Base-by-base conservation (phyloP, 768 basidiomycete species). In the Amanita brunnescens region DNA sequence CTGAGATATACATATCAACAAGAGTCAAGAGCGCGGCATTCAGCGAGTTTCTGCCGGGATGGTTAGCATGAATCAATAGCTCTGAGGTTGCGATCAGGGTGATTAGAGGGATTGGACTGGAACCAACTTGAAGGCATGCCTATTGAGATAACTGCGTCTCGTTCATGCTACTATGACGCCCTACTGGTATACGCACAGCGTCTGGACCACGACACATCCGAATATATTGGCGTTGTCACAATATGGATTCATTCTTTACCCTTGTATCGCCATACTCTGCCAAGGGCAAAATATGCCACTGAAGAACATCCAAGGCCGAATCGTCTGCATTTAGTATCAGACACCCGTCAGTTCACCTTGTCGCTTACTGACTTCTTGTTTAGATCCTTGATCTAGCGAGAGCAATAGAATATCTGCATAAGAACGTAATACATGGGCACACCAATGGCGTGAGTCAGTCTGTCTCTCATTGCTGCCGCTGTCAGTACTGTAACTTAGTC, bases 181-280 rank as follows among this genome's bases (percentile, higher is more conserved):
- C n/a, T 30, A 18, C 29, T 50, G 26, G 54, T 23, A 10, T 24
- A 9, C 44, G 24, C 38, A 30, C 50, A 81, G 81, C 76, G 79
- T 23, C 68, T 83, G 39, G 74, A 78, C 72, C 66, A 71, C 0
- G 81, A 75, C 69, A 39, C 81, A 83, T 53, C 67, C 67, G 39
- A 80, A 83, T 52, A 68, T 83, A 41, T 73, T 73, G 33, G 75
- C 73, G 37, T 62, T 83, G 21, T 13, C 77, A 78, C 56, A 69
- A 70, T 4, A 63, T 67, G 24, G 68, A 71, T 30, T 75, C 76
- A 42, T 51, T 30, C 9, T 69, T 83, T 23, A 80, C 75, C 12
- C 82, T 83, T 78, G 79, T 83, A 0, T 82, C 81, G 4, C 75
- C 76, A 3, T 84, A 80, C 80, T 81, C 78, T 58, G 69, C 72